These are phyloP conservation scores for Aquilaria yunnanensis DNA, from an alignment of 345 rosid genomes.

Conservation along the genomic window DNA sequence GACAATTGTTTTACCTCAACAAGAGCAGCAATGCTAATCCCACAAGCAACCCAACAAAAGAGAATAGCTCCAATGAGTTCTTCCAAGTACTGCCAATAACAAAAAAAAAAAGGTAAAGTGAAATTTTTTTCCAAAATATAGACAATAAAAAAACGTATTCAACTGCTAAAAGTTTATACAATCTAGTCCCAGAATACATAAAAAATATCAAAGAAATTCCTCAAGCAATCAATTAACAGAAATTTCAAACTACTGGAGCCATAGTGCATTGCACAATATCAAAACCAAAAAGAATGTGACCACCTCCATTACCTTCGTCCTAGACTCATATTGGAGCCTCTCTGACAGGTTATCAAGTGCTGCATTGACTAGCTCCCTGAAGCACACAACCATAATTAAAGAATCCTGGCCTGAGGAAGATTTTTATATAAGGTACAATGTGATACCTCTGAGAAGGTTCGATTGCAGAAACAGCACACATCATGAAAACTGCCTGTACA, in stretches of 20 bases:
- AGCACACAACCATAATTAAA: constrained; percentile 16
- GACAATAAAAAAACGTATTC: not conserved
- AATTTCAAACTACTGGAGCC: not conserved
- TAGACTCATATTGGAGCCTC: constrained; percentile 61
- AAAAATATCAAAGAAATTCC: not conserved
- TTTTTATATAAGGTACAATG: constrained; percentile 1
- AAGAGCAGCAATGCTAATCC: constrained; percentile 81
- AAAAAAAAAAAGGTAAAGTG: constrained; percentile 7
- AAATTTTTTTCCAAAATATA: constrained; percentile 8
- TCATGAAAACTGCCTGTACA: constrained; percentile 86
- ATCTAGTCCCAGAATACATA: not conserved
- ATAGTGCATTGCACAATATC: not conserved
- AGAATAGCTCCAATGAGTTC: constrained; percentile 77
- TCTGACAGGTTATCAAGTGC: constrained; percentile 68
- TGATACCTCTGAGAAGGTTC: constrained; percentile 76
- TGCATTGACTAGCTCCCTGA: constrained; percentile 65
- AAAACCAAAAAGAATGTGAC: constrained; percentile 3
- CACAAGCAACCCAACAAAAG: constrained; percentile 81
- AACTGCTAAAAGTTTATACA: not conserved
- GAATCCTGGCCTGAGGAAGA: not conserved
- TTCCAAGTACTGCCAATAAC: constrained; percentile 69
- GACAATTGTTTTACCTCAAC: constrained; percentile 55
- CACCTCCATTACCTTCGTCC: constrained; percentile 57
- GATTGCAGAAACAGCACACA: constrained; percentile 71
- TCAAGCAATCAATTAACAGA: not conserved